These are phyloP conservation scores for Penicillium egyptiacum DNA, from an alignment of 495 filamentous ascomycete species.

Conservation along the genomic window DNA sequence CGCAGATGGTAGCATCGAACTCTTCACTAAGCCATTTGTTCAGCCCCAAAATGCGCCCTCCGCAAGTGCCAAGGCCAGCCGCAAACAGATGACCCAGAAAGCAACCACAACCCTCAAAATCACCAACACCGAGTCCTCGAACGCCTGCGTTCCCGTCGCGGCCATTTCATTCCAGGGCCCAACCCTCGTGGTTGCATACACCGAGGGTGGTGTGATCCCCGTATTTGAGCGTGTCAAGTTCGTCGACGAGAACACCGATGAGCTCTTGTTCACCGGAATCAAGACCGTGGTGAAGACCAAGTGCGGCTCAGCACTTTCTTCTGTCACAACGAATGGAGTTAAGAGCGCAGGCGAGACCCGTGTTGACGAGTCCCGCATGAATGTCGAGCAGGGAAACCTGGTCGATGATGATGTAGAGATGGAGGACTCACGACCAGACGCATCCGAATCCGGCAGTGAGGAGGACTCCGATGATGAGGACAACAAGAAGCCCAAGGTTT, in stretches of 20 bases:
- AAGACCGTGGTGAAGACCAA: slow-evolving; percentile 51
- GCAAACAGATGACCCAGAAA: slow-evolving; percentile 51
- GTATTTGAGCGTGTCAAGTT: slow-evolving; percentile 55
- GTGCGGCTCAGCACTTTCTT: slow-evolving; percentile 41
- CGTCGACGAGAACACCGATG: slow-evolving; percentile 49
- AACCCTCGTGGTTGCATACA: slow-evolving; percentile 51
- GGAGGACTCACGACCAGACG: slow-evolving; percentile 47
- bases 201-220: slow-evolving; percentile 56
- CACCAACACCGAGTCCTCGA: slow-evolving; percentile 45
- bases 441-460: slow-evolving; percentile 39
- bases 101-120: slow-evolving; percentile 52
- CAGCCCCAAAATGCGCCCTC: slow-evolving; percentile 32
- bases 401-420: slow-evolving; percentile 51
- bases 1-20: slow-evolving; percentile 54
- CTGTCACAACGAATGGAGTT: slow-evolving; percentile 55
- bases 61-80: slow-evolving; percentile 45
- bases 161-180: slow-evolving; percentile 49
- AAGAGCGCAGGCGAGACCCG: slow-evolving; percentile 58
- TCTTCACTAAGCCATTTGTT: slow-evolving; percentile 57
- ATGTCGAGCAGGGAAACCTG: slow-evolving; percentile 53
- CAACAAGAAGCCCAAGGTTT: slow-evolving; percentile 33
- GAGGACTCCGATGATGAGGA: slow-evolving; percentile 46
- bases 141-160: slow-evolving; percentile 45
- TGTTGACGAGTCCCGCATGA: slow-evolving; percentile 73
- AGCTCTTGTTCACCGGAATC: slow-evolving; percentile 45